These are phyloP conservation scores for Fraxinus xanthoxyloides DNA, from an alignment of 305 asterid genomes.

Conservation along the genomic window DNA sequence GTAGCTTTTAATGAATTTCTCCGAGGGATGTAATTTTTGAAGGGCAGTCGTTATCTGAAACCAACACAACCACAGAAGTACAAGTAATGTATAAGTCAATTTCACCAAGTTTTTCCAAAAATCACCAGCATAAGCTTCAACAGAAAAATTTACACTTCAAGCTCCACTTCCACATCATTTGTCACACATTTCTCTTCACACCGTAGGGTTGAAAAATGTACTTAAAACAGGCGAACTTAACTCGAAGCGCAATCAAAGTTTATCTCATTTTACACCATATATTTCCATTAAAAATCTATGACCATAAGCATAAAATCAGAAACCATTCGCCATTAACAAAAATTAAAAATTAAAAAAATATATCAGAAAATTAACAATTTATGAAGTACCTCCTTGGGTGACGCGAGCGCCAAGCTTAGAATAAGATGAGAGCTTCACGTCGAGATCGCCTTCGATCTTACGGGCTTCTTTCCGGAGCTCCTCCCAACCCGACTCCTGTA, in stretches of 20 bases:
- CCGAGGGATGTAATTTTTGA: background rate
- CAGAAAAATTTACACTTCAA: background rate
- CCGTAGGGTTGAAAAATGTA: background rate
- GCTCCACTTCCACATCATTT: background rate
- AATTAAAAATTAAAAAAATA: background rate
- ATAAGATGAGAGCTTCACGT: slow-evolving; percentile 88
- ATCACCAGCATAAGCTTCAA: background rate
- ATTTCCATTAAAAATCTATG: background rate
- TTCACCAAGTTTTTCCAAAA: background rate
- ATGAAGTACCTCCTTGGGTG: slow-evolving; percentile 65
- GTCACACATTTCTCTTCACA: background rate
- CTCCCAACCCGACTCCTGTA: slow-evolving; percentile 97
- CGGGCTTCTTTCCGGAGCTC: slow-evolving; percentile 92
- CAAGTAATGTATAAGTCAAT: background rate
- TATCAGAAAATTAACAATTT: background rate
- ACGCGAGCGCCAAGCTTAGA: slow-evolving; percentile 90
- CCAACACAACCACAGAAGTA: background rate
- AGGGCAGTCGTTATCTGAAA: background rate
- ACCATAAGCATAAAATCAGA: no score
- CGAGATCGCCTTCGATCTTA: slow-evolving; percentile 94
- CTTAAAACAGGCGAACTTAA: background rate
- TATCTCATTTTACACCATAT: background rate
- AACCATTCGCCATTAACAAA: background rate
- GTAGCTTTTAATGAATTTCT: background rate
- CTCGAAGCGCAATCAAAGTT: background rate